Base-by-base conservation (phyloP, 2,329 filamentous ascomycete species). In the Sclerotiophoma versabilis region DNA sequence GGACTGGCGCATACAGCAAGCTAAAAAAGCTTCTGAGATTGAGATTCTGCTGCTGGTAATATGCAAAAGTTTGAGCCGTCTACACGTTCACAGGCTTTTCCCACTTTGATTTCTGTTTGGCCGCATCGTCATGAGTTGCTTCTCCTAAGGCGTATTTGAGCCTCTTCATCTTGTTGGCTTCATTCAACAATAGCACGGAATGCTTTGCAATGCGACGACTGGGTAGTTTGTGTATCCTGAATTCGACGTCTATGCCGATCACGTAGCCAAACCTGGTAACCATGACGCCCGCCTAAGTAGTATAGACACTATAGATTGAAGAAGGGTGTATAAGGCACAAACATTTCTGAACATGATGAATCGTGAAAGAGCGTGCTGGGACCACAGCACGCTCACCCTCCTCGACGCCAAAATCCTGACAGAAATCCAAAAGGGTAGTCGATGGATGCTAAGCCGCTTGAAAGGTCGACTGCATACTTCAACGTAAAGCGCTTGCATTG, bases 281-380 rank as follows among this genome's bases (percentile, higher is more conserved):
- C 46, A 38, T 53, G 49, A 38, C 49, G 42, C 49, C 32, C 47
- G 46, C 52, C 64, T 56, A 58, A 32, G 33, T 48, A 58, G 55
- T 66, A 65, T 67, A 66, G 53, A 69, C 60, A 65, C 62, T 65
- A 66, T 54, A 57, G 39, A 58, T 55, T 50, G 46, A 49, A 56
- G 53, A 59, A 37, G 50, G 53, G 39, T 64, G 56, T 64, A 65
- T 58, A 65, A 57, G 50, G 51, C 54, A 62, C 58, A 60, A 54
- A 59, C 53, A 61, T 65, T 20, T 63, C 59, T 55, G 54, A 46
- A 56, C 54, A 58, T 54, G 46, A 51, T 43, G 25, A 43, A 37
- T 48, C 51, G 26, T 49, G n/a, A 54, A 36, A 37, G 8, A 38
- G 42, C 49, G 23, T 39, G 49, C 49, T 41, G 41, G 12, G 27